These are phyloP conservation scores for Sphaerulina populicola DNA, from an alignment of 2,329 filamentous ascomycete species.

Conservation along the genomic window DNA sequence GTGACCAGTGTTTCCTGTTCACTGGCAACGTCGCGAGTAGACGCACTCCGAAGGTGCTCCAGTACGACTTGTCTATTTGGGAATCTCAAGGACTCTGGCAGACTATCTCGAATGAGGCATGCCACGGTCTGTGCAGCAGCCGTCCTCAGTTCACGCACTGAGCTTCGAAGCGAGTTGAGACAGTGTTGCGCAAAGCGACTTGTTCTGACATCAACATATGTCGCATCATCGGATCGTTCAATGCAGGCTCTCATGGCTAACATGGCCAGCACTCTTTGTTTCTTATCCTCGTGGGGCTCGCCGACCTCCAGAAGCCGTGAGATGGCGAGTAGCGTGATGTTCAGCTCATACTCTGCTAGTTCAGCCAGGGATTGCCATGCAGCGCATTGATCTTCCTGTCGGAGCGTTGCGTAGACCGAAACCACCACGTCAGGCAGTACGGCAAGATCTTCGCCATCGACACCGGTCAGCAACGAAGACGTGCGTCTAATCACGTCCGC, in stretches of 20 bases:
- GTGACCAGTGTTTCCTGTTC: conserved; percentile 77
- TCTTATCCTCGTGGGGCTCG: conserved; percentile 44
- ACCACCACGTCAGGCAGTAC: conserved; percentile 17
- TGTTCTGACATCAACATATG: conserved; percentile 7
- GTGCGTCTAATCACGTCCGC: not conserved
- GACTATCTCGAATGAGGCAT: conserved; percentile 52
- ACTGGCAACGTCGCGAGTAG: conserved; percentile 57
- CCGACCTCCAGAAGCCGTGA: conserved; percentile 34
- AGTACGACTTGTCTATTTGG: conserved; percentile 64
- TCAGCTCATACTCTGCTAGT: conserved; percentile 15
- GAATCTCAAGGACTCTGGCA: conserved; percentile 43
- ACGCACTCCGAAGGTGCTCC: conserved; percentile 62
- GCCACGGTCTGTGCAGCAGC: conserved; percentile 56
- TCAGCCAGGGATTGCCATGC: conserved; percentile 24
- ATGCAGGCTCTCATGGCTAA: conserved; percentile 60
- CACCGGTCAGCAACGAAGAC: conserved; percentile 16
- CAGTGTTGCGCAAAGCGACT: conserved; percentile 72
- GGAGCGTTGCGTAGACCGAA: conserved; percentile 18
- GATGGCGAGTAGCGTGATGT: conserved; percentile 10
- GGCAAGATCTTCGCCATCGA: conserved; percentile 15
- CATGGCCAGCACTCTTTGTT: conserved; percentile 62
- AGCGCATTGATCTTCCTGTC: conserved; percentile 17
- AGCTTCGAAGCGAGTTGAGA: conserved; percentile 71
- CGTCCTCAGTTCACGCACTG: conserved; percentile 73
- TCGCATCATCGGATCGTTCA: conserved; percentile 48